These are phyloP conservation scores for Talaromyces sp. DNA, from an alignment of 2,329 filamentous ascomycete species.

Conservation along the genomic window DNA sequence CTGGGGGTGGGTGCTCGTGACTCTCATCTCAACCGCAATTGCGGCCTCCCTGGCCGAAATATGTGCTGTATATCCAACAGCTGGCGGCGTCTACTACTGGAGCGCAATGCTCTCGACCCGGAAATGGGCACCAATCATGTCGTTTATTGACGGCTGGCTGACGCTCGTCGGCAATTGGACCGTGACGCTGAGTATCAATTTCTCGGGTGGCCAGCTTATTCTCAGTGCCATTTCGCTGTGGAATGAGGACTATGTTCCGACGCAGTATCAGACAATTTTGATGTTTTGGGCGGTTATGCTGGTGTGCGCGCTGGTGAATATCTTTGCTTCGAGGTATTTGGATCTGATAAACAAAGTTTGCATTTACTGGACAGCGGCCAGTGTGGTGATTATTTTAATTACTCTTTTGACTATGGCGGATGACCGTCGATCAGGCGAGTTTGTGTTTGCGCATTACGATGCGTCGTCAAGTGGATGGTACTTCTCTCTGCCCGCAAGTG, in stretches of 20 bases:
- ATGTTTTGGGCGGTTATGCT: conserved; percentile 70
- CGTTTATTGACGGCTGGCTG: conserved; percentile 69
- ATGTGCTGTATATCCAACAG: conserved; percentile 65
- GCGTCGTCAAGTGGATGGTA: conserved; percentile 62
- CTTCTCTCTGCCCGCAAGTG: too few species aligned
- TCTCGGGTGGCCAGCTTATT: conserved; percentile 67
- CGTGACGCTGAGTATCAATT: conserved; percentile 64
- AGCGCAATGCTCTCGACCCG: conserved; percentile 65
- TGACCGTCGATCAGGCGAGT: conserved; percentile 55
- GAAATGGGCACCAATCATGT: conserved; percentile 64
- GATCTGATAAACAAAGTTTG: conserved; percentile 70
- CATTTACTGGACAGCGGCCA: conserved; percentile 67
- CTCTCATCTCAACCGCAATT: conserved; percentile 61
- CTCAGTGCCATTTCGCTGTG: conserved; percentile 66
- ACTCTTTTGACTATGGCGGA: conserved; percentile 61
- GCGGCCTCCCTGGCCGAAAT: conserved; percentile 67
- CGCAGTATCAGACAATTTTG: conserved; percentile 66
- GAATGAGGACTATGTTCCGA: conserved; percentile 66
- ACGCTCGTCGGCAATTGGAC: conserved; percentile 74
- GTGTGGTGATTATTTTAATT: conserved; percentile 65
- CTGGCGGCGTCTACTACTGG: conserved; percentile 69
- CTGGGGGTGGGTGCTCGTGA: conserved; percentile 67
- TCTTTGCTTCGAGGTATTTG: conserved; percentile 60
- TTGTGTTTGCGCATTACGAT: conserved; percentile 68
- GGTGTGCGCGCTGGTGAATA: conserved; percentile 62